A percentile compares a stretch with the other conserved stretches of the same genome.
These are phyloP conservation scores for Solanum habrochaites DNA, from an alignment of 257 asterid species.

Conservation along the genomic window DNA sequence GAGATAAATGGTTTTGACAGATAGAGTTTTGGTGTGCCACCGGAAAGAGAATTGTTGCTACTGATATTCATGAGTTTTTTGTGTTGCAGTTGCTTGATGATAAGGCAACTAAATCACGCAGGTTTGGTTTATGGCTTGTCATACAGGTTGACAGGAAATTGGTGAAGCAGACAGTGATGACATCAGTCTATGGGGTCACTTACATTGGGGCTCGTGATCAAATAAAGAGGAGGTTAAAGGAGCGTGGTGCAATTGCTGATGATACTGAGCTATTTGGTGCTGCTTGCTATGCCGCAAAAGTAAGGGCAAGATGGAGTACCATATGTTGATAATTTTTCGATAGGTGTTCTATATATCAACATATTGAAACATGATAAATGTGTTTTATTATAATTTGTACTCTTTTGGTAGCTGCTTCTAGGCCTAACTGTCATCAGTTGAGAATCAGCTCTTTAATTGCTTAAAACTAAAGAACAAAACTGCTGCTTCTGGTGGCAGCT, in stretches of 20 bases:
- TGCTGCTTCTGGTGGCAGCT: background rate
- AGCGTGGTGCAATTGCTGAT: constrained; percentile 62
- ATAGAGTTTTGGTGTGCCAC: background rate
- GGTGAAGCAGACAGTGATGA: constrained; percentile 99
- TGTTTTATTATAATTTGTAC: background rate
- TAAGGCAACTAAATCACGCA: background rate
- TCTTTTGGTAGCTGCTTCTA: background rate
- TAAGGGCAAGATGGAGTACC: constrained; percentile 18
- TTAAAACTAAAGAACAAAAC: background rate
- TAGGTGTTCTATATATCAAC: background rate
- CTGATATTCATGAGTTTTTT: background rate
- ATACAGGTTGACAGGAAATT: constrained; percentile 87
- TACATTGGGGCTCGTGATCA: constrained; percentile 97
- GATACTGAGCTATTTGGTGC: constrained; percentile 64
- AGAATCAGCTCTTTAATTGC: background rate
- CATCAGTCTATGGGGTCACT: constrained; percentile 99
- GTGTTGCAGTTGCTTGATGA: background rate
- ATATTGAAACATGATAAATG: background rate
- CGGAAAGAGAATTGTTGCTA: background rate
- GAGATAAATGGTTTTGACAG: background rate
- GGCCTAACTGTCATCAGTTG: background rate
- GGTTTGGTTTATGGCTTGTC: constrained; percentile 1
- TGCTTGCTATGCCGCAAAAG: constrained; percentile 94
- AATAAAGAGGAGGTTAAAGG: constrained; percentile 81
- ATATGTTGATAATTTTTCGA: background rate